Evolutionary conservation across 345 rosid species (phyloP).

Genomic region (Melaleuca alternifolia): DNA sequence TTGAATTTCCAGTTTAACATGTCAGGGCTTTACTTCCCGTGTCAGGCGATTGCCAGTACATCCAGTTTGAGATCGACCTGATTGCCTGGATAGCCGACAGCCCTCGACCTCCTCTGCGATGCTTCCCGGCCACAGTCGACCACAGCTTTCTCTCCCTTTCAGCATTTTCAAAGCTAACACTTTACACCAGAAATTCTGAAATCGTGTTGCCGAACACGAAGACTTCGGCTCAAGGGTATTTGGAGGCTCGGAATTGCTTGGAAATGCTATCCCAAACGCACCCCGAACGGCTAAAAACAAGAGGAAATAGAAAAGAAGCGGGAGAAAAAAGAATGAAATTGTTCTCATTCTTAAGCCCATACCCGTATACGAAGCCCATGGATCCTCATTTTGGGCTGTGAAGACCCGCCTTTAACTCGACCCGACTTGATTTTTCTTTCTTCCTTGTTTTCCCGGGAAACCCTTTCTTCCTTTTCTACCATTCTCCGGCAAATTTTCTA

Average conservation of each 20-base stretch:
- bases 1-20: conserved; percentile 8
- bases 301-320: background rate
- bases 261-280: too few species aligned
- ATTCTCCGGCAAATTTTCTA: background rate
- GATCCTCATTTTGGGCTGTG: background rate
- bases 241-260: too few species aligned
- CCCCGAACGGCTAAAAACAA: too few species aligned
- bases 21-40: conserved; percentile 23
- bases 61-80: conserved; percentile 61
- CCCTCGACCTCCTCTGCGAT: background rate
- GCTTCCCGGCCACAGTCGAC: background rate
- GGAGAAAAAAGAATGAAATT: background rate
- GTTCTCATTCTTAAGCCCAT: background rate
- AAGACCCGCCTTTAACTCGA: background rate
- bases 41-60: conserved; percentile 65
- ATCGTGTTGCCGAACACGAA: background rate
- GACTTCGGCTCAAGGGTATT: too few species aligned
- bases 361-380: background rate
- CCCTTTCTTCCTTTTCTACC: background rate
- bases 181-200: rapidly evolving
- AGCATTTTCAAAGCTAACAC: background rate
- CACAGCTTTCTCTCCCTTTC: background rate
- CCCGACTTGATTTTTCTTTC: background rate
- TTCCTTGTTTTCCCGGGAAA: background rate
- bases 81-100: conserved; percentile 54